Conservation (phyloP, 192 early-diverging fungal genomes). For the Pecoramyces ruminantium region DNA sequence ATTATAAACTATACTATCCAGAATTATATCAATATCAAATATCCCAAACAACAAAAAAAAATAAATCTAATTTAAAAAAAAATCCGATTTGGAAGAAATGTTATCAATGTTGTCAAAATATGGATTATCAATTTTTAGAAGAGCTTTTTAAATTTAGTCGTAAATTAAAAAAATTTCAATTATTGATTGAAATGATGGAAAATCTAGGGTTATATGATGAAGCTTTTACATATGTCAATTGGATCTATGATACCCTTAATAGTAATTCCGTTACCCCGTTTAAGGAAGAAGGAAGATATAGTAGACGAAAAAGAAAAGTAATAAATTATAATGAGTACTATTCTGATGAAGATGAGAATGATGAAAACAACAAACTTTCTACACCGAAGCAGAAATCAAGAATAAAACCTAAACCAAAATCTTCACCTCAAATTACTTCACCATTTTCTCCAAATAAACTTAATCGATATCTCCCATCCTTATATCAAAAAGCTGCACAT, state of each 20-base stretch:
- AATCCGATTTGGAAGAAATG: background rate
- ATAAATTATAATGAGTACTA: background rate
- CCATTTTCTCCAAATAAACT: background rate
- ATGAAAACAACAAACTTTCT: too few relatives aligned
- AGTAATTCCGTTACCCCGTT: background rate
- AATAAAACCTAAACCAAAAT: background rate
- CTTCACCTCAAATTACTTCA: background rate
- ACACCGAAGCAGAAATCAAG: background rate
- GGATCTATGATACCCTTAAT: background rate
- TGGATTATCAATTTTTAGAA: background rate
- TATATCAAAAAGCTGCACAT: background rate
- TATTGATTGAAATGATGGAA: background rate
- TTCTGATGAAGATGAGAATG: background rate
- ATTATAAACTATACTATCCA: background rate
- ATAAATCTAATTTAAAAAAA: background rate
- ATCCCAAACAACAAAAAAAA: background rate
- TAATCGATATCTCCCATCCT: background rate
- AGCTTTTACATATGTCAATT: background rate
- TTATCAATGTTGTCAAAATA: background rate
- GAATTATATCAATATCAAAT: background rate
- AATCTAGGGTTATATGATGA: background rate
- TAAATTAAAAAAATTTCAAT: background rate
- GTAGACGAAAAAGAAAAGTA: background rate
- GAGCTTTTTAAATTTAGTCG: background rate
- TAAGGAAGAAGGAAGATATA: background rate